Evolutionary conservation across 768 basidiomycete genomes (phyloP).

Genomic region (Collybiopsis luxurians): DNA sequence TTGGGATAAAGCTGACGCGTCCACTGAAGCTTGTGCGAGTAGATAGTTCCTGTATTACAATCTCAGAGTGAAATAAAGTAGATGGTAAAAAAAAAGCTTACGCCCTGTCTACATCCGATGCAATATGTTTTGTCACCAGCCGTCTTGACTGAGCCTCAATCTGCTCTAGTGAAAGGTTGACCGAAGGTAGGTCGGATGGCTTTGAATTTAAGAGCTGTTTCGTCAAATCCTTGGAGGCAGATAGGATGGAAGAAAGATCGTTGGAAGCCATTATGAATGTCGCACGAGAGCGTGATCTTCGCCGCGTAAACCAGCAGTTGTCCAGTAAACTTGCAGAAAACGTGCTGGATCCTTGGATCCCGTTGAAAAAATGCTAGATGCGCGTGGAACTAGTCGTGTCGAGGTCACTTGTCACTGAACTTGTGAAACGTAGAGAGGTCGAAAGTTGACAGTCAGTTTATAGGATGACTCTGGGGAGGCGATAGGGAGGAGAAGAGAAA

Average conservation of each 20-base stretch:
- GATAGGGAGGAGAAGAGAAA: too few relatives aligned
- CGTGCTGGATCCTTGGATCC: too few relatives aligned
- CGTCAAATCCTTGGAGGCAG: slow-evolving; percentile 69
- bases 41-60: slow-evolving; percentile 69
- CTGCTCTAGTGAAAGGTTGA: slow-evolving; percentile 90
- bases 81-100: slow-evolving; percentile 32
- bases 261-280: slow-evolving; percentile 27
- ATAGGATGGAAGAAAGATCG: slow-evolving; percentile 69
- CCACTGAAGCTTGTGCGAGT: slow-evolving; percentile 90
- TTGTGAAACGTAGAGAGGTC: too few relatives aligned
- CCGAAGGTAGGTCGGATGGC: slow-evolving; percentile 75
- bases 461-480: too few relatives aligned
- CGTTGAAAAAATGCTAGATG: too few relatives aligned
- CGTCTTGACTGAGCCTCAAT: slow-evolving; percentile 91
- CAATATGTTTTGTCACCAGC: slow-evolving; percentile 69
- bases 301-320: too few relatives aligned
- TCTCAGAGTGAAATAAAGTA: slow-evolving; percentile 5
- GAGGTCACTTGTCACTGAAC: too few relatives aligned
- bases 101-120: slow-evolving; percentile 74
- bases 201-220: slow-evolving; percentile 61
- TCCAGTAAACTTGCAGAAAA: too few relatives aligned
- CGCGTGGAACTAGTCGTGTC: too few relatives aligned
- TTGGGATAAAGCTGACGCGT: slow-evolving; percentile 81
- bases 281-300: too few relatives aligned
- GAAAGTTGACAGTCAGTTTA: too few relatives aligned